Evolutionary conservation across 2,329 filamentous ascomycete genomes (phyloP).

Genomic region (Alternaria infectoria): DNA sequence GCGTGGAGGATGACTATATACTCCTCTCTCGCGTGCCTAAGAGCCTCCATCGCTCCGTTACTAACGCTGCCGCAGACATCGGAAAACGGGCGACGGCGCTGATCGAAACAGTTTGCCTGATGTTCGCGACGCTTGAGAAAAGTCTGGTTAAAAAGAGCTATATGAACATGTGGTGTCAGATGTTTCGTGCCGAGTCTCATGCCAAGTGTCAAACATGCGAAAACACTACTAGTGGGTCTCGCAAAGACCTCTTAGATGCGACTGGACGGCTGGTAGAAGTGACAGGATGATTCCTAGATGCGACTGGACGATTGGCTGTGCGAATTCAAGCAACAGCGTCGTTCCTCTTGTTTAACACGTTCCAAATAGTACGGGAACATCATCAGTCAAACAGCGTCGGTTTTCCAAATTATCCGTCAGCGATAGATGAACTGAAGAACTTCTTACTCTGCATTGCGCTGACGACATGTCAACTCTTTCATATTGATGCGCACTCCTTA

Average conservation of each 20-base stretch:
- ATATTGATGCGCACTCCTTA: not conserved
- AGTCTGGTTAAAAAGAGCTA: not conserved
- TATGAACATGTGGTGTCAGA: not conserved
- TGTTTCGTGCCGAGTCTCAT: constrained; percentile 18
- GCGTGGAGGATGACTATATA: constrained; percentile 3
- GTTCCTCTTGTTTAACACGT: constrained; percentile 1
- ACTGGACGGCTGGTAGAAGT: not conserved
- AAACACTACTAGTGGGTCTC: constrained; percentile 1
- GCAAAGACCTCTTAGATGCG: not conserved
- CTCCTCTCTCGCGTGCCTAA: not conserved
- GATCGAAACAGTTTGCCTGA: not conserved
- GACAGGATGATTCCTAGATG: not conserved
- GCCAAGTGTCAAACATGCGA: constrained; percentile 15
- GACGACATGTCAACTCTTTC: not conserved
- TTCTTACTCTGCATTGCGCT: not conserved
- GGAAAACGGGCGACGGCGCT: constrained; percentile 2
- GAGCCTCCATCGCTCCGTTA: not conserved
- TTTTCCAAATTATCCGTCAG: not conserved
- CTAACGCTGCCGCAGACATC: not conserved
- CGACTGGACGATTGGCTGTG: not conserved
- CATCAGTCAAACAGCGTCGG: not conserved
- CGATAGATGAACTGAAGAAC: not conserved
- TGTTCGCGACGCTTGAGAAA: not conserved
- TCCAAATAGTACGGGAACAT: not conserved
- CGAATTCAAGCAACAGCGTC: not conserved